These are phyloP conservation scores for Tulasnella sp. DNA, from an alignment of 768 basidiomycete genomes.

Conservation along the genomic window DNA sequence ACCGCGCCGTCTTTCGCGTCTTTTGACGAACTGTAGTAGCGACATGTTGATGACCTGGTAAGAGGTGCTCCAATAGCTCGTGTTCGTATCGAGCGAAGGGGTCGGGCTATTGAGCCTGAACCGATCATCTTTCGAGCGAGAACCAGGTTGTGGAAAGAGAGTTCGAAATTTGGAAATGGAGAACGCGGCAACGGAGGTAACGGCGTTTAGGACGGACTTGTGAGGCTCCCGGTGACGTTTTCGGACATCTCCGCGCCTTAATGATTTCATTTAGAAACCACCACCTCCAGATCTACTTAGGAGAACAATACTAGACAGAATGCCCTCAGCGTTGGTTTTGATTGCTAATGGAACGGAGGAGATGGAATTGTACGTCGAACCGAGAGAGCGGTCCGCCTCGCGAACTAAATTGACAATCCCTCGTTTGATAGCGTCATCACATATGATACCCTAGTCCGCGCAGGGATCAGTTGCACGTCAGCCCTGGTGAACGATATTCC, in stretches of 20 bases:
- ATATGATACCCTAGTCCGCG: slow-evolving; percentile 76
- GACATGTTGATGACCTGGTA: neutral
- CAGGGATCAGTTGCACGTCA: slow-evolving; percentile 57
- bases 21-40: neutral
- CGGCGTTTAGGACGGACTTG: neutral
- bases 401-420: neutral
- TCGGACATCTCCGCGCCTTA: neutral
- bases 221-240: neutral
- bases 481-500: slow-evolving; percentile 43
- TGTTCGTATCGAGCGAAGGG: neutral
- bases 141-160: neutral
- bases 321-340: slow-evolving; percentile 54
- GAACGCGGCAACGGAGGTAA: neutral
- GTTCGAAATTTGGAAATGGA: neutral
- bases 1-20: neutral
- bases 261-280: neutral
- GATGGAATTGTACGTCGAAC: slow-evolving; percentile 69
- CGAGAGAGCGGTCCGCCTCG: neutral
- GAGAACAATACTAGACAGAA: neutral
- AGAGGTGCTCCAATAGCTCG: neutral
- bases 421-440: slow-evolving; percentile 53
- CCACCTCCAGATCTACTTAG: neutral
- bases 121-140: neutral
- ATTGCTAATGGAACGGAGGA: slow-evolving; percentile 81
- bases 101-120: neutral